Evolutionary conservation across 1,284 basidiomycete genomes (phyloP).

Genomic region (Athelia psychrophila): DNA sequence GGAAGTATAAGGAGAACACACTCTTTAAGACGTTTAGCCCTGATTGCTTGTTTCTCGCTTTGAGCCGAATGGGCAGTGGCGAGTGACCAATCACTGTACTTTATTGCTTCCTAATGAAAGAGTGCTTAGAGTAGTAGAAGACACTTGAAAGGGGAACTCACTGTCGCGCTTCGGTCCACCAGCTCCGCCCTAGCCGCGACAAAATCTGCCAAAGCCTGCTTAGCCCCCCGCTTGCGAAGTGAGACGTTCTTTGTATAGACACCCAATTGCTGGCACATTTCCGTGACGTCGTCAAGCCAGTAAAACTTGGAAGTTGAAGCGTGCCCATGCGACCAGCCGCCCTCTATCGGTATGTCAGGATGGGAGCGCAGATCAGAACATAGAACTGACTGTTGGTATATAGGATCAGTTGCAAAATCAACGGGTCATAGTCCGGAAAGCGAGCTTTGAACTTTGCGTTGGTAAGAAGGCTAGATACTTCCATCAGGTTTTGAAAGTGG

Average conservation of each 20-base stretch:
- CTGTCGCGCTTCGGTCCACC: constrained; percentile 14
- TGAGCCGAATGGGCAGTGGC: background rate
- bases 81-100: background rate
- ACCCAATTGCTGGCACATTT: constrained; percentile 17
- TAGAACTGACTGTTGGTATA: constrained; percentile 24
- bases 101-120: background rate
- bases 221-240: constrained; percentile 19
- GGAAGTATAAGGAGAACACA: background rate
- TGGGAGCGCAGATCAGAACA: background rate
- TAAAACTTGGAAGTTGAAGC: constrained; percentile 26
- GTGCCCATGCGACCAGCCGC: constrained; percentile 26
- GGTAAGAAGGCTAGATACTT: constrained; percentile 20
- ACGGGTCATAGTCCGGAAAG: constrained; percentile 22
- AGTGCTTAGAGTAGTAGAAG: background rate
- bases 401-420: constrained; percentile 24
- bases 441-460: constrained; percentile 16
- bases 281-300: constrained; percentile 28
- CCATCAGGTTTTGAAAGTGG: background rate
- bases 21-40: background rate
- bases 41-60: background rate
- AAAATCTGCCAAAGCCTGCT: constrained; percentile 24
- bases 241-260: constrained; percentile 18
- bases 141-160: background rate
- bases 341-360: constrained; percentile 16
- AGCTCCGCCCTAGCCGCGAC: constrained; percentile 14